These are phyloP conservation scores for Cucurbita ficifolia DNA, from an alignment of 306 rosid genomes.

Conservation along the genomic window DNA sequence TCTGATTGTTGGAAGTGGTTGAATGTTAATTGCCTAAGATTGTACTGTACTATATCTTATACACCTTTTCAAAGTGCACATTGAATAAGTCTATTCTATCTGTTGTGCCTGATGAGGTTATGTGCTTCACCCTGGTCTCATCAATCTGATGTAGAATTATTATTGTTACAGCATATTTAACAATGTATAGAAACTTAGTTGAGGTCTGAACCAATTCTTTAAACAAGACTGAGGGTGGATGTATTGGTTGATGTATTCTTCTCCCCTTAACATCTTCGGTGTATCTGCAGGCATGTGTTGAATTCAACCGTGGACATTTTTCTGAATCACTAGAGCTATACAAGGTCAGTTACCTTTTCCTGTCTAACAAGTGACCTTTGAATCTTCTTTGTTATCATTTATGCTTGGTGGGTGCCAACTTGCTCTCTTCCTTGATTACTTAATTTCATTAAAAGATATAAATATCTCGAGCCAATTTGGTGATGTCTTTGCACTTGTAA, in stretches of 20 bases:
- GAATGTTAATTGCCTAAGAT: not conserved
- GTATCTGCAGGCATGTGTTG: constrained; percentile 86
- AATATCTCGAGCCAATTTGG: constrained; percentile 8
- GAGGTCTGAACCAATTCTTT: not conserved
- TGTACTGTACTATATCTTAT: not conserved
- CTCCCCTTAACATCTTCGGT: constrained; percentile 9
- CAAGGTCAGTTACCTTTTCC: constrained; percentile 52
- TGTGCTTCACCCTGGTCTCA: not conserved
- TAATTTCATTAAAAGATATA: not conserved
- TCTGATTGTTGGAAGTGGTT: not conserved
- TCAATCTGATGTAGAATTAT: not conserved
- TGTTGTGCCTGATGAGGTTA: not conserved
- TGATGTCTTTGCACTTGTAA: constrained; percentile 17
- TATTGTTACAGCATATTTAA: not conserved
- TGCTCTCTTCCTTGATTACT: not conserved
- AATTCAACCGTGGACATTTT: constrained; percentile 81
- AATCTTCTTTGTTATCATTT: constrained; percentile 2
- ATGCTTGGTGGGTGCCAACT: not conserved
- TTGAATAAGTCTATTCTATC: not conserved
- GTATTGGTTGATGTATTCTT: not conserved
- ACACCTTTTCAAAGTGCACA: not conserved
- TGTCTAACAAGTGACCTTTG: constrained; percentile 9
- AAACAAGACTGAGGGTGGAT: not conserved
- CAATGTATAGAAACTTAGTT: not conserved
- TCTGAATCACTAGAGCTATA: constrained; percentile 84